phyloP scores from a whole-genome alignment of 2,329 filamentous ascomycete species.

The Penicillium verrucosum region DNA sequence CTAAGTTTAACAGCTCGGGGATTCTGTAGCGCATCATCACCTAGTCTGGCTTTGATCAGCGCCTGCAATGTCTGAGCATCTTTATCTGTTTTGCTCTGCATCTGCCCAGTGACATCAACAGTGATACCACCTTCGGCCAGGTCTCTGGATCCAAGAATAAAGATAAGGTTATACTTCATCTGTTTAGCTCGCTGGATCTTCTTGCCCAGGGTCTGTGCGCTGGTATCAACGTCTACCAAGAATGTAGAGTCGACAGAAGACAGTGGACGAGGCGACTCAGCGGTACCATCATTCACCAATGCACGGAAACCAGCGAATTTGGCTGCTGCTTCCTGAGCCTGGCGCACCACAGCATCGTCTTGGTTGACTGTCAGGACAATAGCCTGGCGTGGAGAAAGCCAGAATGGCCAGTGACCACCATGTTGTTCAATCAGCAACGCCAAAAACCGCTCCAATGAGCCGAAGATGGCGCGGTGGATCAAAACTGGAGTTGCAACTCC shows the following conservation, averaged over 20 bases:
- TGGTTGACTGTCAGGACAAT: conserved; percentile 70
- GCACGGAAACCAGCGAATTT: conserved; percentile 45
- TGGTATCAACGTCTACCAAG: conserved; percentile 67
- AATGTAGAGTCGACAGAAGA: conserved; percentile 59
- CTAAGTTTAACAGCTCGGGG: conserved; percentile 37
- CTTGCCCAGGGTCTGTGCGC: conserved; percentile 58
- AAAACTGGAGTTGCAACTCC: conserved; percentile 70
- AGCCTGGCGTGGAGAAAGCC: conserved; percentile 77
- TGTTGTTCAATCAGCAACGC: conserved; percentile 82
- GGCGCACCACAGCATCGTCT: conserved; percentile 45
- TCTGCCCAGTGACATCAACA: conserved; percentile 41
- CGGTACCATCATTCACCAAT: conserved; percentile 21
- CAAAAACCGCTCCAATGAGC: conserved; percentile 80
- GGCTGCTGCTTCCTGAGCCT: conserved; percentile 50
- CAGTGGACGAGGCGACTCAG: conserved; percentile 35
- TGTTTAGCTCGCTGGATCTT: conserved; percentile 70
- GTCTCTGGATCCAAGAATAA: conserved; percentile 68
- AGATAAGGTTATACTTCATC: conserved; percentile 70
- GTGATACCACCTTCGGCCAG: conserved; percentile 56
- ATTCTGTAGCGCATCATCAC: conserved; percentile 30
- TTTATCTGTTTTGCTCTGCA: conserved; percentile 40
- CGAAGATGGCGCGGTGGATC: conserved; percentile 79
- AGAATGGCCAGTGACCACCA: conserved; percentile 78
- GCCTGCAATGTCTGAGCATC: conserved; percentile 27
- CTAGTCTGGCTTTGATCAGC: conserved; percentile 26